Percentiles rank a stretch among this genome's conserved stretches.
phyloP scores from a whole-genome alignment of 768 basidiomycete species.

The Tulasnella sp. region DNA sequence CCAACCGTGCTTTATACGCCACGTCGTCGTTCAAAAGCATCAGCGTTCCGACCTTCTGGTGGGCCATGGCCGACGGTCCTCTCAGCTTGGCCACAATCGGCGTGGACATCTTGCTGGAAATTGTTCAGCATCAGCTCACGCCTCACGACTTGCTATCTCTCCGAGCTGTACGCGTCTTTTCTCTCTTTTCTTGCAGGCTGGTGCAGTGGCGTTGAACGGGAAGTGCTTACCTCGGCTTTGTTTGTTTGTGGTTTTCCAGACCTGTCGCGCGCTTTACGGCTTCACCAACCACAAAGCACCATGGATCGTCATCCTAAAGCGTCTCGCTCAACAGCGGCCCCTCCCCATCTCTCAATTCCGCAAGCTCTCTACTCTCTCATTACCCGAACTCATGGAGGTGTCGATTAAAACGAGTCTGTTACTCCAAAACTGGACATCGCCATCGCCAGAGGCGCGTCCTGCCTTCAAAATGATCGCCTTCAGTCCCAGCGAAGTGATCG shows the following conservation, averaged over 20 bases:
- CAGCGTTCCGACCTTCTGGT: not conserved
- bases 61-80: constrained; percentile 19
- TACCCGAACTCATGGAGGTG: constrained; percentile 26
- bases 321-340: constrained; percentile 24
- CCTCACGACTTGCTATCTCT: constrained; percentile 25
- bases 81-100: constrained; percentile 21
- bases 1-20: not conserved
- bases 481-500: constrained; percentile 25
- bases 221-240: constrained; percentile 2
- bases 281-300: constrained; percentile 24
- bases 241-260: constrained; percentile 15
- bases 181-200: not conserved
- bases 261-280: constrained; percentile 18
- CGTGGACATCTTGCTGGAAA: constrained; percentile 16
- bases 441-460: constrained; percentile 25
- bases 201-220: not conserved
- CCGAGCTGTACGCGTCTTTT: constrained; percentile 6
- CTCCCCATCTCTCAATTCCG: constrained; percentile 24
- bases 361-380: constrained; percentile 20
- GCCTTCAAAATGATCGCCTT: constrained; percentile 28
- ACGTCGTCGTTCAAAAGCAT: not conserved
- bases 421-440: constrained; percentile 32
- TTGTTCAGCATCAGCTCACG: constrained; percentile 25
- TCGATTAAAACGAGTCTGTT: constrained; percentile 18
- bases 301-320: constrained; percentile 25